These are phyloP conservation scores for Chlamydomonas sp. DNA, from an alignment of 139 green algal species.

Conservation along the genomic window DNA sequence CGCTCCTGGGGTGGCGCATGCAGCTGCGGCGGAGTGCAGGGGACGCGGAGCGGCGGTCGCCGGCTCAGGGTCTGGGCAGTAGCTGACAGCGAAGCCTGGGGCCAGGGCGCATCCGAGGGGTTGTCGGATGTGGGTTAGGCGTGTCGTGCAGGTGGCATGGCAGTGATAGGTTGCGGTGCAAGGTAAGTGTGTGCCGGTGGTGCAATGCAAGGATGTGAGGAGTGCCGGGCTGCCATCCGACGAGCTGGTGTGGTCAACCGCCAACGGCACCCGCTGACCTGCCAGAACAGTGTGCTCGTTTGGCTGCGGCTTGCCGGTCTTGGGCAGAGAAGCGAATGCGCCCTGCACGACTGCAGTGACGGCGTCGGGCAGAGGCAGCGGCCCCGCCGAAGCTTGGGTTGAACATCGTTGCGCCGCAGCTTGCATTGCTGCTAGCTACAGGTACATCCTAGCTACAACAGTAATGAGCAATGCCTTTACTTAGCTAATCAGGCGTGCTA, in stretches of 20 bases:
- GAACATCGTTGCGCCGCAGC: no score
- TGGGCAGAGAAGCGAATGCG: slow-evolving; percentile 63
- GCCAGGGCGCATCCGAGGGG: not conserved
- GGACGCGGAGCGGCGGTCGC: not conserved
- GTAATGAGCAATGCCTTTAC: no score
- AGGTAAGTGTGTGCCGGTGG: no score
- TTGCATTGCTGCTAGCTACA: no score
- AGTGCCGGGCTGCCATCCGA: no score
- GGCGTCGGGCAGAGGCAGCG: not conserved
- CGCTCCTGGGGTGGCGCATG: no score
- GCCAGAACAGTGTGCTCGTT: slow-evolving; percentile 85
- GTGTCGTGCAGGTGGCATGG: not conserved
- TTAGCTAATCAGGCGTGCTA: no score
- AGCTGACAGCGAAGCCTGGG: slow-evolving; percentile 8
- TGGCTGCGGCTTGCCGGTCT: slow-evolving; percentile 81
- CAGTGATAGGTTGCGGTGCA: not conserved
- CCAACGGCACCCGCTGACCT: slow-evolving; percentile 20
- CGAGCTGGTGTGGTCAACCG: no score
- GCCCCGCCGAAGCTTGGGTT: no score
- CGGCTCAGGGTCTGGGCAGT: not conserved
- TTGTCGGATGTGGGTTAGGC: not conserved
- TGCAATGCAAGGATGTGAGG: no score
- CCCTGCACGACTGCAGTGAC: not conserved
- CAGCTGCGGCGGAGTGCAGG: no score
- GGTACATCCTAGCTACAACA: no score